Percentiles rank a stretch among this genome's conserved stretches.
Conservation (phyloP, 129 eudicot species). For the Scalesia atractyloides region DNA sequence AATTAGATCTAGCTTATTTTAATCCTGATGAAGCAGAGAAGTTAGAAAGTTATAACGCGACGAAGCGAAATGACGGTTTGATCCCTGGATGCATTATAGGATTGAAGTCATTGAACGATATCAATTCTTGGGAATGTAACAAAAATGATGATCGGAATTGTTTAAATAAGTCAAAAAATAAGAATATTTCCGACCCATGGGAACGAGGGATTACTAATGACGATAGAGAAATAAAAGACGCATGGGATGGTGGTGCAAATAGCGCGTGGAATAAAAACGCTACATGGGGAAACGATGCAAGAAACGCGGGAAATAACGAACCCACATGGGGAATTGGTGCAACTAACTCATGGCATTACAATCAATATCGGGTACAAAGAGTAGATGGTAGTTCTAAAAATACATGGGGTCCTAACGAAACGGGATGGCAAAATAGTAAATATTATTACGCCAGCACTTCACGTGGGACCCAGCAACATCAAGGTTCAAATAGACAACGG, state of each 20-base stretch:
- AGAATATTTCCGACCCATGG: constrained; percentile 43
- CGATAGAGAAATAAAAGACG: constrained; percentile 30
- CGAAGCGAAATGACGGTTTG: constrained; percentile 25
- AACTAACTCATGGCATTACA: constrained; percentile 48
- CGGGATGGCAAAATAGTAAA: constrained; percentile 23
- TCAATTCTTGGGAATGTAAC: constrained; percentile 50
- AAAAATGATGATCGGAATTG: constrained; percentile 37
- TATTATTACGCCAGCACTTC: background rate
- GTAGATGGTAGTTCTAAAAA: constrained; percentile 6
- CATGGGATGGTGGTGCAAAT: constrained; percentile 38
- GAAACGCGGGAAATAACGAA: constrained; percentile 37
- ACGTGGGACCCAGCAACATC: background rate
- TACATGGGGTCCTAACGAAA: constrained; percentile 19
- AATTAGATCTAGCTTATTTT: constrained; percentile 56
- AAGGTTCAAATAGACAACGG: constrained; percentile 3
- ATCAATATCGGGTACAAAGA: constrained; percentile 18
- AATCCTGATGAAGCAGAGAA: constrained; percentile 59
- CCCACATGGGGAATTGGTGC: constrained; percentile 42
- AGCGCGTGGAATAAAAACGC: constrained; percentile 36
- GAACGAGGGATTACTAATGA: constrained; percentile 31
- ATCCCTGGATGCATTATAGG: constrained; percentile 35
- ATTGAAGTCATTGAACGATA: constrained; percentile 11
- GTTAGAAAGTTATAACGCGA: constrained; percentile 19
- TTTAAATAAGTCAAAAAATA: constrained; percentile 39
- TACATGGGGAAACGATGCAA: constrained; percentile 22